phyloP scores from a whole-genome alignment of 495 filamentous ascomycete species.

The Hypoxylon fuscum region DNA sequence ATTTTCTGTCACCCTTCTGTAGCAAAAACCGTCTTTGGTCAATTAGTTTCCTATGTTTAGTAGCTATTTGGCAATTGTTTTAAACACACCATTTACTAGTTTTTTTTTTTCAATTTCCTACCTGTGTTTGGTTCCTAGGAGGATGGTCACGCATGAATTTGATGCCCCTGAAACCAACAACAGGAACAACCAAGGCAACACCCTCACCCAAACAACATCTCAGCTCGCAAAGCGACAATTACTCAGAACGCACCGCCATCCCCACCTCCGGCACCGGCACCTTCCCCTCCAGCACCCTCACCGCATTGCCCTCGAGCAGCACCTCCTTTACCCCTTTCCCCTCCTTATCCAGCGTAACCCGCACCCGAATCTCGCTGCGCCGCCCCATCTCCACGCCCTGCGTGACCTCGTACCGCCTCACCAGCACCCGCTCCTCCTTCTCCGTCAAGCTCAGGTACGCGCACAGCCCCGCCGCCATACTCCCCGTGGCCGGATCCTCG shows the following conservation, averaged over 20 bases:
- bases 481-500: slow-evolving; percentile 75
- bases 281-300: slow-evolving; percentile 14
- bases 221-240: neutral
- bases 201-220: neutral
- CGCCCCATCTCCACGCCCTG: slow-evolving; percentile 83
- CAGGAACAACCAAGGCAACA: no score
- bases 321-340: slow-evolving; percentile 2
- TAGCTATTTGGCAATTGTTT: no score
- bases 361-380: slow-evolving; percentile 61
- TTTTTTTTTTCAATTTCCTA: no score
- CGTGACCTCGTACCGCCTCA: slow-evolving; percentile 58
- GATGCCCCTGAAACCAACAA: no score
- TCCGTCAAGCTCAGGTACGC: slow-evolving; percentile 60
- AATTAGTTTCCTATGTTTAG: no score
- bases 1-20: no score
- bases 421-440: slow-evolving; percentile 40
- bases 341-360: slow-evolving; percentile 37
- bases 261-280: slow-evolving; percentile 6
- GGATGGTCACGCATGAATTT: no score
- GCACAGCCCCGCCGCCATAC: slow-evolving; percentile 63
- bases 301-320: slow-evolving; percentile 9
- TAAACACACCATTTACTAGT: no score
- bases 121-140: no score
- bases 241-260: neutral
- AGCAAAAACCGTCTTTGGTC: no score